phyloP scores from a whole-genome alignment of 1,284 basidiomycete genomes.

The Fomitopsis betulina region DNA sequence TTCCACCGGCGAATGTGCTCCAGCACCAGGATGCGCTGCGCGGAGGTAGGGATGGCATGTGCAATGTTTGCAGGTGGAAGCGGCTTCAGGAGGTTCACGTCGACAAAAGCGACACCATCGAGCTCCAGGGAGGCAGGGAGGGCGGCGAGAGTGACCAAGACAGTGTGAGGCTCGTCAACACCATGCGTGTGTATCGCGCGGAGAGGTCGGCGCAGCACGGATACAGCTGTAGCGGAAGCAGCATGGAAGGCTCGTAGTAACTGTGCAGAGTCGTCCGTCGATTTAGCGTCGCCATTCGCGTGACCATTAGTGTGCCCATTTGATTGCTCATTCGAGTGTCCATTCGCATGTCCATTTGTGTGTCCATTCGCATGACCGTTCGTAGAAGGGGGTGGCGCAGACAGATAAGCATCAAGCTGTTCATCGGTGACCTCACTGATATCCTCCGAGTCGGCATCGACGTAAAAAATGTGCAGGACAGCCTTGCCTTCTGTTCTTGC shows the following conservation, averaged over 20 bases:
- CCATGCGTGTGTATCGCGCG: constrained; percentile 46
- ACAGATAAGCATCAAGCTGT: constrained; percentile 53
- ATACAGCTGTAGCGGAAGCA: constrained; percentile 58
- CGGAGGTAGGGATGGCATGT: constrained; percentile 58
- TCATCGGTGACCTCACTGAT: constrained; percentile 56
- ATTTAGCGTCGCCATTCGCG: constrained; percentile 10
- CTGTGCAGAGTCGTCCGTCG: constrained; percentile 18
- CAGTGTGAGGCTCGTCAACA: constrained; percentile 51
- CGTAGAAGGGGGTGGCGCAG: constrained; percentile 34
- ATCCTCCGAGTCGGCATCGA: constrained; percentile 17
- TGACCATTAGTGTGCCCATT: constrained; percentile 22
- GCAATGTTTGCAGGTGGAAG: constrained; percentile 65
- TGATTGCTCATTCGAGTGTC: constrained; percentile 23
- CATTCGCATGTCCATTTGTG: constrained; percentile 26
- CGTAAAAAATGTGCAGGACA: constrained; percentile 82
- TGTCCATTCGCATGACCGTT: constrained; percentile 27
- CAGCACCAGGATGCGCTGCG: constrained; percentile 76
- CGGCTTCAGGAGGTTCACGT: constrained; percentile 74
- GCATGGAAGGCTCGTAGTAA: constrained; percentile 58
- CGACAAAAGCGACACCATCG: constrained; percentile 63
- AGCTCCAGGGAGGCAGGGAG: constrained; percentile 39
- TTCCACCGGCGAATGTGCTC: constrained; percentile 76
- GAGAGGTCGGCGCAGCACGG: constrained; percentile 58
- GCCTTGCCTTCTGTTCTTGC: constrained; percentile 54
- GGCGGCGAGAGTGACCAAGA: constrained; percentile 71